A percentile compares a stretch with the other conserved stretches of the same genome.
phyloP scores from a whole-genome alignment of 2,329 filamentous ascomycete genomes.

The Davidsoniella australis region DNA sequence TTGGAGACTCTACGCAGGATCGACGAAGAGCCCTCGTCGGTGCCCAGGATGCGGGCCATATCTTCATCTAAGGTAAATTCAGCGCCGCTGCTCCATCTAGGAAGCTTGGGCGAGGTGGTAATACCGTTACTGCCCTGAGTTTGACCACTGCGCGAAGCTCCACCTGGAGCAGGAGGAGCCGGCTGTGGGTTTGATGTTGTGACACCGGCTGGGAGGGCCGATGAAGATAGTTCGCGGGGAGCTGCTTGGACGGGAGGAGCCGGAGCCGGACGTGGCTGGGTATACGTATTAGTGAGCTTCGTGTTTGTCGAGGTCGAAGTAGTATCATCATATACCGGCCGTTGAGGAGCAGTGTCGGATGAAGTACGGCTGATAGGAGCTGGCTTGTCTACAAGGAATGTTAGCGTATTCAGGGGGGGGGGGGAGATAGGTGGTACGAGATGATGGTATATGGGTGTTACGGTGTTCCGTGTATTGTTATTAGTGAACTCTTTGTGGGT shows the following conservation, averaged over 20 bases:
- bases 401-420: slow-evolving; percentile 21
- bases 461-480: background rate
- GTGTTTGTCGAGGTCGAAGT: background rate
- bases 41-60: slow-evolving; percentile 72
- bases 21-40: slow-evolving; percentile 59
- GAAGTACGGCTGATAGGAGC: slow-evolving; percentile 4
- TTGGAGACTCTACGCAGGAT: slow-evolving; percentile 83
- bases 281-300: slow-evolving; percentile 10
- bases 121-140: slow-evolving; percentile 11
- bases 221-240: slow-evolving; percentile 9
- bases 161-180: slow-evolving; percentile 12
- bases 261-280: slow-evolving; percentile 10
- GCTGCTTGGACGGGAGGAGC: slow-evolving; percentile 8
- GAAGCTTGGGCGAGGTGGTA: slow-evolving; percentile 43
- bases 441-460: background rate
- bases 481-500: background rate
- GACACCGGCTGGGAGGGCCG: slow-evolving; percentile 6
- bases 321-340: slow-evolving; percentile 1
- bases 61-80: slow-evolving; percentile 94
- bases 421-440: slow-evolving; percentile 14
- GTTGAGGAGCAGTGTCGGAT: slow-evolving; percentile 4
- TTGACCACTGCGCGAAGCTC: slow-evolving; percentile 9
- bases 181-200: slow-evolving; percentile 5
- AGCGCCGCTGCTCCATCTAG: slow-evolving; percentile 60
- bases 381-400: slow-evolving; percentile 37